These are phyloP conservation scores for Aegilops bicornis DNA, from an alignment of 176 grass and related monocot genomes.

Conservation along the genomic window DNA sequence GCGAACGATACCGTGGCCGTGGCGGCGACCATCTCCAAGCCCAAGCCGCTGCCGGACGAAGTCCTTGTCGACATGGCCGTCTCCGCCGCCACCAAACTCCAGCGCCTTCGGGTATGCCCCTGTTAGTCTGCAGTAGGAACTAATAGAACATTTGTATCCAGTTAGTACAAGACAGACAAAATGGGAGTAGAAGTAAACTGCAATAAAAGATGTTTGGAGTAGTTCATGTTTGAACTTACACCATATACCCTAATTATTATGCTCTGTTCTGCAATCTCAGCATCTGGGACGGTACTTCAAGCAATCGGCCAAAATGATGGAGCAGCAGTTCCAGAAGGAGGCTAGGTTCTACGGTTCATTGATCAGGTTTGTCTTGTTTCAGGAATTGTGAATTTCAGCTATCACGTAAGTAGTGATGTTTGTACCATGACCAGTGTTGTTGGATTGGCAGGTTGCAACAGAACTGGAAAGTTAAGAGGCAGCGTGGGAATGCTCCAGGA, in stretches of 20 bases:
- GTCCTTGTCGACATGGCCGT: constrained; percentile 75
- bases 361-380: constrained; percentile 66
- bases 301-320: constrained; percentile 80
- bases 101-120: constrained; percentile 66
- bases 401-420: not conserved
- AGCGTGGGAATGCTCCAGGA: constrained; percentile 41
- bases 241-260: not conserved
- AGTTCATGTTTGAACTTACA: constrained; percentile 1
- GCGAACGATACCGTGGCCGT: constrained; percentile 82
- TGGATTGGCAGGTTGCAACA: constrained; percentile 72
- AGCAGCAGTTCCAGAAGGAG: constrained; percentile 76
- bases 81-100: constrained; percentile 86
- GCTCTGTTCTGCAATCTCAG: constrained; percentile 34
- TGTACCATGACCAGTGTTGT: not conserved
- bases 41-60: constrained; percentile 77
- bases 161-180: not conserved
- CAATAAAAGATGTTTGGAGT: not conserved
- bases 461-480: constrained; percentile 97
- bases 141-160: not conserved
- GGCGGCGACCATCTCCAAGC: constrained; percentile 57
- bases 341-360: constrained; percentile 84
- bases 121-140: not conserved
- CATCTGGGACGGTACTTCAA: constrained; percentile 86
- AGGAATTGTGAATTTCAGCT: constrained; percentile 14
- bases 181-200: not conserved